A percentile compares a stretch with the other conserved stretches of the same genome.
Conservation (phyloP, 768 basidiomycete genomes). For the Podaxis carcinomalis region DNA sequence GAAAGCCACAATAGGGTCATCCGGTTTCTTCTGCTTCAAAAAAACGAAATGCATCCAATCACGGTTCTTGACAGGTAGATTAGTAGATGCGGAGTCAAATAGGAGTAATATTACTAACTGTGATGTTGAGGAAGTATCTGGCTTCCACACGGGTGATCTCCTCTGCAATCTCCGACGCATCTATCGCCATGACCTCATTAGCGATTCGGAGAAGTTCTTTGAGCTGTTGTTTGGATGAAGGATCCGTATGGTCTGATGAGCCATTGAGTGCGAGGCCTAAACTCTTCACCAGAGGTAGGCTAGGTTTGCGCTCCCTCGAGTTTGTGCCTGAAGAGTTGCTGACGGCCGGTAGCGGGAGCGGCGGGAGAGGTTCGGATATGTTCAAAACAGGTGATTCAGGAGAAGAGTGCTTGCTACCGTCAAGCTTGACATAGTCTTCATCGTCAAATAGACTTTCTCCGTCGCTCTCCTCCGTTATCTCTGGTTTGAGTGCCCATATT, state of each 20-base stretch:
- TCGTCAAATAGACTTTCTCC: constrained; percentile 57
- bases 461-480: constrained; percentile 60
- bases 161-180: constrained; percentile 70
- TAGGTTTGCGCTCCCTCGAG: constrained; percentile 63
- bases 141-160: constrained; percentile 80
- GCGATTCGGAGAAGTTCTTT: constrained; percentile 60
- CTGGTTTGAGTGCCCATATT: constrained; percentile 69
- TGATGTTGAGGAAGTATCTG: constrained; percentile 66
- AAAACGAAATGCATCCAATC: constrained; percentile 84
- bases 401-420: constrained; percentile 16
- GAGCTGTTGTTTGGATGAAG: constrained; percentile 51
- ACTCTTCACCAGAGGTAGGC: constrained; percentile 53
- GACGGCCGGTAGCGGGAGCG: not conserved
- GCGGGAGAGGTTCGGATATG: not conserved
- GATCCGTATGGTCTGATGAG: constrained; percentile 29
- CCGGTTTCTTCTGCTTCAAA: constrained; percentile 61
- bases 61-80: constrained; percentile 50
- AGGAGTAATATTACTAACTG: constrained; percentile 42
- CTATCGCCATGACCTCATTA: constrained; percentile 49
- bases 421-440: constrained; percentile 36
- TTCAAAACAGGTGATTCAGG: not conserved
- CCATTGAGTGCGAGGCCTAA: constrained; percentile 32
- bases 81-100: not conserved
- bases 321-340: constrained; percentile 9
- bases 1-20: constrained; percentile 71